Evolutionary conservation across 2,329 filamentous ascomycete genomes (phyloP), one percentile per base, ranked within the genome.

Genomic region (Colletotrichum magnum): DNA sequence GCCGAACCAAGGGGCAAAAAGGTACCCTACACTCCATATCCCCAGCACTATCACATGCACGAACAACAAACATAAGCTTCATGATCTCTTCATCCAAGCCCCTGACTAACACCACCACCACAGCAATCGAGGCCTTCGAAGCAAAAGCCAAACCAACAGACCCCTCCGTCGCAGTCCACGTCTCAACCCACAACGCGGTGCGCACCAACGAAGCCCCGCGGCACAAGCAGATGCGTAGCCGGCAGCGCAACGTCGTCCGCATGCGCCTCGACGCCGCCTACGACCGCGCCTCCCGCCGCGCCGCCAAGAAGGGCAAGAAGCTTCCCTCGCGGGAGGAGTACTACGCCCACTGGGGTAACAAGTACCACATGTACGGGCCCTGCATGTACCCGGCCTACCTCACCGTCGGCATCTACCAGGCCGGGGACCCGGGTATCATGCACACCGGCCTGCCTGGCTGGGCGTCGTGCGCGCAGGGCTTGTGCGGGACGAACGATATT

Each of bases 171-270:
- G 75, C 81, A 9, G 78, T 87, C 10, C 93, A 95, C 76, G 91
- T 95, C 71, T 93, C 90, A 0, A 85, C 91, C 0, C 93, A 95
- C 82, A 94, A 90, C 74, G 87, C 92, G 1, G 88, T 94, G 7
- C 74, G 77, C 39, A 73, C 59, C n/a, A 77, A 54, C 47, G 50
- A 56, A 15, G n/a, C 72, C 24, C 57, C 70, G 18, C 48, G 67
- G 5, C 76, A 70, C 5, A 47, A 7, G 9, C 76, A 47, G 72
- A 82, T 83, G 70, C 58, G 79, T 75, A 58, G 68, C 1, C 81
- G 83, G 18, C 77, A 89, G 4, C 76, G 76, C 12, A 67, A 73
- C 1, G 13, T 72, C 7, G 78, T 82, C 69, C 66, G 77, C 26
- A 70, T 61, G 9, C 80, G 80, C 0, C 76, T 88, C 0, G 87